These are phyloP conservation scores for Xylariomycetidae sp. DNA, from an alignment of 2,329 filamentous ascomycete species.

Conservation along the genomic window DNA sequence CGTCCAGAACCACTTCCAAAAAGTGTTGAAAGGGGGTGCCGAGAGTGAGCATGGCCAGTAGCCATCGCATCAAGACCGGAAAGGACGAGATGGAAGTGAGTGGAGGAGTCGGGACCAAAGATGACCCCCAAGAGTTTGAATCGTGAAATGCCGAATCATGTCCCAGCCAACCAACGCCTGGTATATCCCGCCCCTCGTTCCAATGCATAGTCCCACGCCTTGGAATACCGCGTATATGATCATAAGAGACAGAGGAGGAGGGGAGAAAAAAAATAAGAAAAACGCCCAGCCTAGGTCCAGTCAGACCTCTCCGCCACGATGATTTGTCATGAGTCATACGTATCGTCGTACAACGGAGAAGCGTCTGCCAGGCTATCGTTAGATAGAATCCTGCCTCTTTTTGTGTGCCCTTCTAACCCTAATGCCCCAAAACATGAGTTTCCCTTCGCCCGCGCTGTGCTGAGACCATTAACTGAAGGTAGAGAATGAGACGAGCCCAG, in stretches of 20 bases:
- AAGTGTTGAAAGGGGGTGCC: constrained; percentile 6
- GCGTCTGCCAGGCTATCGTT: neutral
- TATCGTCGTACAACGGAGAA: too few relatives aligned
- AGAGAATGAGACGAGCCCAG: neutral
- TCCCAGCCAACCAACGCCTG: constrained; percentile 16
- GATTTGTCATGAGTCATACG: too few relatives aligned
- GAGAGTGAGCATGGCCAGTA: neutral
- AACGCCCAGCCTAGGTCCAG: too few relatives aligned
- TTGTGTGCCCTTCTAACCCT: constrained; percentile 1
- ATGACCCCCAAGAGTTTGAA: neutral
- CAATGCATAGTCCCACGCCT: constrained; percentile 11
- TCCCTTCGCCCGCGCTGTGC: constrained; percentile 5
- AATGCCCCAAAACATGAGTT: neutral
- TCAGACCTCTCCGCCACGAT: too few relatives aligned
- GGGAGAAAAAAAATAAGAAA: too few relatives aligned
- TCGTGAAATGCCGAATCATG: too few relatives aligned
- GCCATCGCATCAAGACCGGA: neutral
- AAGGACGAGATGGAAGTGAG: neutral
- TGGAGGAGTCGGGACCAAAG: neutral
- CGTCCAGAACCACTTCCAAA: constrained; percentile 10
- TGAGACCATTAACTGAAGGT: neutral
- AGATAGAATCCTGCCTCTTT: neutral
- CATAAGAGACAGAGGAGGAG: constrained; percentile 6
- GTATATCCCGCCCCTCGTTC: constrained; percentile 12
- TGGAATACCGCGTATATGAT: constrained; percentile 9